Percentiles rank a stretch among this genome's conserved stretches.
Evolutionary conservation across 164 flowering plant species (phyloP).

Genomic region (Aristolochia californica): DNA sequence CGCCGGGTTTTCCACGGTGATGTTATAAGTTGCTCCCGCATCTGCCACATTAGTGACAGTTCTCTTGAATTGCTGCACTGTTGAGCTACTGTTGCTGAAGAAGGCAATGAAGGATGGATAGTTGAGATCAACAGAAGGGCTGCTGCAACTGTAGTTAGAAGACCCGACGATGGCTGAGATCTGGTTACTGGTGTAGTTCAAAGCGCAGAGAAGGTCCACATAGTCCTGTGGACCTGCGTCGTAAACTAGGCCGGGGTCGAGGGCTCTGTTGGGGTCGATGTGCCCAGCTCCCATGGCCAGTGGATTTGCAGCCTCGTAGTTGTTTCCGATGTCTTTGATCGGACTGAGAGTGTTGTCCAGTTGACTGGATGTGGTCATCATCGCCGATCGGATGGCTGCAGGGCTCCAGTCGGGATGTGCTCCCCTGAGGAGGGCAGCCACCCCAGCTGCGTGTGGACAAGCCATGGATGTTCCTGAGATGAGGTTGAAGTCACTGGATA

Average conservation of each 20-base stretch:
- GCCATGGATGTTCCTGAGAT: conserved; percentile 37
- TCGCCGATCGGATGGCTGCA: conserved; percentile 31
- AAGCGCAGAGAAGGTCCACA: conserved; percentile 28
- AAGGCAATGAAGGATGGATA: conserved; percentile 19
- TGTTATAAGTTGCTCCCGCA: conserved; percentile 27
- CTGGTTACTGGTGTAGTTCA: conserved; percentile 34
- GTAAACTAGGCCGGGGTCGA: conserved; percentile 43
- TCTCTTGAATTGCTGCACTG: conserved; percentile 18
- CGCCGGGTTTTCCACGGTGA: conserved; percentile 10
- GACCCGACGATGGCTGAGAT: conserved; percentile 29
- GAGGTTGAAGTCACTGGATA: conserved; percentile 24
- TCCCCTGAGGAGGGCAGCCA: conserved; percentile 27
- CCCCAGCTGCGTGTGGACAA: conserved; percentile 29
- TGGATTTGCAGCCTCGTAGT: conserved; percentile 14
- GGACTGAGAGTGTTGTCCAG: conserved; percentile 14
- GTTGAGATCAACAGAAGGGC: neutral
- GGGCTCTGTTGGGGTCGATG: conserved; percentile 31
- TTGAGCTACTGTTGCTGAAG: conserved; percentile 3
- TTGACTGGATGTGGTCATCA: conserved; percentile 27
- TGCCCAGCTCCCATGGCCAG: conserved; percentile 37
- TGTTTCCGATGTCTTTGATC: conserved; percentile 15
- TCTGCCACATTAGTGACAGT: conserved; percentile 40
- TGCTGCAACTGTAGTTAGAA: neutral
- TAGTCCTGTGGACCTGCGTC: conserved; percentile 29
- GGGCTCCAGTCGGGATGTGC: conserved; percentile 40